A percentile compares a stretch with the other conserved stretches of the same genome.
Evolutionary conservation across 306 rosid genomes (phyloP).

Genomic region (Geum urbanum): DNA sequence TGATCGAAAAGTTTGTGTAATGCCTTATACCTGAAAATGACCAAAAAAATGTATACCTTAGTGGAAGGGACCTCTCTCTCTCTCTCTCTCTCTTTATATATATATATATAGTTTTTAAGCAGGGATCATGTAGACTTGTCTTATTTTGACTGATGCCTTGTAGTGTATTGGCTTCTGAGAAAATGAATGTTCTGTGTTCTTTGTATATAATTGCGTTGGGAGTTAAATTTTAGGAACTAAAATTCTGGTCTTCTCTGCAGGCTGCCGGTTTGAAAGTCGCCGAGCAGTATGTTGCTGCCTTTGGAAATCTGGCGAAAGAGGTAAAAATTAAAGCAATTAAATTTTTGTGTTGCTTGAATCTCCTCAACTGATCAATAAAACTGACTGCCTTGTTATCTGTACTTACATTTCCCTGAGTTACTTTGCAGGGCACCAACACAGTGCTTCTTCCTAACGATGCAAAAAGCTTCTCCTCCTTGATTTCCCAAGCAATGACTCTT

Average conservation of each 20-base stretch:
- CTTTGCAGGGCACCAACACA: too few species aligned
- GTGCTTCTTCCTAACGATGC: too few species aligned
- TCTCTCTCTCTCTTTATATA: too few species aligned
- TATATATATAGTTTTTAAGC: neutral
- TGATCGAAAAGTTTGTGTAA: too few species aligned
- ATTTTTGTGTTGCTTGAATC: neutral
- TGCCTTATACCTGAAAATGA: too few species aligned
- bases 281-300: constrained; percentile 88
- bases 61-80: too few species aligned
- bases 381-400: too few species aligned
- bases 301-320: constrained; percentile 86
- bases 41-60: too few species aligned
- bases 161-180: constrained; percentile 7
- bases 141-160: neutral
- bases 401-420: too few species aligned
- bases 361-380: too few species aligned
- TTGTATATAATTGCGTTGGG: neutral
- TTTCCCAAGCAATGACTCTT: constrained; percentile 67
- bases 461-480: too few species aligned
- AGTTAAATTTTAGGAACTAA: constrained; percentile 10
- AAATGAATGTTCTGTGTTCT: neutral
- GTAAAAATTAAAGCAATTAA: constrained; percentile 32
- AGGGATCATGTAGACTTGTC: constrained; percentile 4
- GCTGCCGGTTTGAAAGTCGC: constrained; percentile 91
- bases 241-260: constrained; percentile 46